phyloP scores from a whole-genome alignment of 2,329 filamentous ascomycete genomes.

The Ascochyta koolunga region DNA sequence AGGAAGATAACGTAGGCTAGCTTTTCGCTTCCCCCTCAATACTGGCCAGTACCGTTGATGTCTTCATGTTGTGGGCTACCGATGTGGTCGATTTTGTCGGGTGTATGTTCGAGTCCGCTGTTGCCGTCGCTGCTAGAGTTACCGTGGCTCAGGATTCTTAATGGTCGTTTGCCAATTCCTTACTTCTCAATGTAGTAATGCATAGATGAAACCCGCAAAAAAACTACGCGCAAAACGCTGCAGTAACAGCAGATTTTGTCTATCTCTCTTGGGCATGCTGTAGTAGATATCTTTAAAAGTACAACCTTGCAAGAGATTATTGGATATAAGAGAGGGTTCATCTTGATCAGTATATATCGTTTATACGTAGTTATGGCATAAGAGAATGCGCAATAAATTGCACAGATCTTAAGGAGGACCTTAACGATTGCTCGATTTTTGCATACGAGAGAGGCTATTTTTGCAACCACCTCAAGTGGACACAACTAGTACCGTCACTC shows the following conservation, averaged over 20 bases:
- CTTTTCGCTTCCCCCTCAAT: conserved; percentile 17
- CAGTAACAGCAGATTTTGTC: not conserved
- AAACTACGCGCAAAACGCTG: not conserved
- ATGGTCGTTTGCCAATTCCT: not conserved
- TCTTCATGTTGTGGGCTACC: not conserved
- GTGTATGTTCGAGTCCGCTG: conserved; percentile 1
- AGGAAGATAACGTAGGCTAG: conserved; percentile 37
- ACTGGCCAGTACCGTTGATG: not conserved
- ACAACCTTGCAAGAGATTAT: no score
- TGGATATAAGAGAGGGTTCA: no score
- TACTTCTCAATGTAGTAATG: not conserved
- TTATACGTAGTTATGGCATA: no score
- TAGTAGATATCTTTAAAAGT: no score
- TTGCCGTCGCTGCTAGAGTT: not conserved
- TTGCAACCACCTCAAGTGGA: not conserved
- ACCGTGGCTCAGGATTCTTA: not conserved
- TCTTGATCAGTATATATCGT: no score
- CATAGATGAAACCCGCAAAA: not conserved
- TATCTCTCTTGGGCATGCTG: no score
- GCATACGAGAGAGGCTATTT: no score
- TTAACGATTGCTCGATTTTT: no score
- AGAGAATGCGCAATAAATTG: no score
- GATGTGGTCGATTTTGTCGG: not conserved
- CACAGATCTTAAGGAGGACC: no score
- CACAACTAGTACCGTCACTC: not conserved